Evolutionary conservation across 2,329 filamentous ascomycete species (phyloP).

Genomic region (Nemania serpens): DNA sequence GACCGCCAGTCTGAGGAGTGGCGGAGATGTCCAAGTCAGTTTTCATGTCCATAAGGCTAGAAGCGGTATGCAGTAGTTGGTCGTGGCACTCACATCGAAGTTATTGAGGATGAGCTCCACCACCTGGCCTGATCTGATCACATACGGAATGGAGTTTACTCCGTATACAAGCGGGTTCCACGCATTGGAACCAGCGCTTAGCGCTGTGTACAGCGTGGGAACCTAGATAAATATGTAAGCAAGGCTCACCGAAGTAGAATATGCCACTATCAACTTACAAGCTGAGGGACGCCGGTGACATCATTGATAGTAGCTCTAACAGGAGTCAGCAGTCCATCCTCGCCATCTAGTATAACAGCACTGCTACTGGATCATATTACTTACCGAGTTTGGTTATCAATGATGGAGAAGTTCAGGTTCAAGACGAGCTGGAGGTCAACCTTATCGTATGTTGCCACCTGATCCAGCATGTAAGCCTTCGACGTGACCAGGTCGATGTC

Average conservation of each 20-base stretch:
- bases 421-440: constrained; percentile 18
- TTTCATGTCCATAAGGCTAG: background rate
- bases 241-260: background rate
- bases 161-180: constrained; percentile 22
- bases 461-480: constrained; percentile 8
- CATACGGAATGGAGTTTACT: constrained; percentile 12
- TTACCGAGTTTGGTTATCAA: constrained; percentile 20
- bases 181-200: constrained; percentile 16
- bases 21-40: background rate
- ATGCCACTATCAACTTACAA: constrained; percentile 4
- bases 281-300: constrained; percentile 10
- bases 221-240: constrained; percentile 13
- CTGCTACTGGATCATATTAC: background rate
- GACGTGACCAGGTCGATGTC: constrained; percentile 18
- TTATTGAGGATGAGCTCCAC: constrained; percentile 24
- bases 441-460: constrained; percentile 14
- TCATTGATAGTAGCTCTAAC: constrained; percentile 21
- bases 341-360: background rate
- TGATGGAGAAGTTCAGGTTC: constrained; percentile 20
- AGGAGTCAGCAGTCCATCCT: background rate
- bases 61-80: background rate
- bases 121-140: constrained; percentile 13
- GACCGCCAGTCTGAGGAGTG: constrained; percentile 6
- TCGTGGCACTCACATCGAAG: constrained; percentile 18
- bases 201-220: constrained; percentile 19